phyloP scores from a whole-genome alignment of 768 basidiomycete species.

The Boletus reticuloceps region DNA sequence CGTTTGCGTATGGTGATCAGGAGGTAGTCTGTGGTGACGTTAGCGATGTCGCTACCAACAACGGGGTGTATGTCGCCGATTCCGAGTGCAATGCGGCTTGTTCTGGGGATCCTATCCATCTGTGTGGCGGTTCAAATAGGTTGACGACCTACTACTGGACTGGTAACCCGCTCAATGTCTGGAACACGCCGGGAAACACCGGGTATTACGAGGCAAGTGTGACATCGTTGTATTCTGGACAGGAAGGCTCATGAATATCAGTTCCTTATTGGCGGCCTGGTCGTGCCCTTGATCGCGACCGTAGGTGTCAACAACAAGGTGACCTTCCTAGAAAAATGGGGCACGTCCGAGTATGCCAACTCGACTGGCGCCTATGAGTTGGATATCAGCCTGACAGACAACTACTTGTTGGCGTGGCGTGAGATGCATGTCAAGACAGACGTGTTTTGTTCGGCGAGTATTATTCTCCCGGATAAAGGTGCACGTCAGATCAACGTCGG shows the following conservation, averaged over 20 bases:
- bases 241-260: conserved; percentile 15
- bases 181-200: conserved; percentile 63
- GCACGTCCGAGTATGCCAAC: conserved; percentile 60
- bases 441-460: conserved; percentile 74
- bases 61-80: conserved; percentile 32
- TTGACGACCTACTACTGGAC: conserved; percentile 56
- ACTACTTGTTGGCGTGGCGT: conserved; percentile 57
- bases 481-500: conserved; percentile 36
- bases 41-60: conserved; percentile 43
- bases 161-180: conserved; percentile 48
- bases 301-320: conserved; percentile 82
- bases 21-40: conserved; percentile 67
- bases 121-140: conserved; percentile 60
- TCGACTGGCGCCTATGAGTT: conserved; percentile 80
- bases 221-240: not conserved
- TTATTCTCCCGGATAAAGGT: conserved; percentile 73
- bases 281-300: conserved; percentile 72
- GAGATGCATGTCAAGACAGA: conserved; percentile 75
- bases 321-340: conserved; percentile 72
- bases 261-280: conserved; percentile 54
- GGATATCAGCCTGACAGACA: conserved; percentile 54
- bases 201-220: conserved; percentile 66
- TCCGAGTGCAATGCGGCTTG: conserved; percentile 51
- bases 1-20: not conserved
- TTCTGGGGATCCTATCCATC: conserved; percentile 65